Evolutionary conservation across 2,329 filamentous ascomycete genomes (phyloP), one percentile per base, ranked within the genome.

Genomic region (Colletotrichum musae): DNA sequence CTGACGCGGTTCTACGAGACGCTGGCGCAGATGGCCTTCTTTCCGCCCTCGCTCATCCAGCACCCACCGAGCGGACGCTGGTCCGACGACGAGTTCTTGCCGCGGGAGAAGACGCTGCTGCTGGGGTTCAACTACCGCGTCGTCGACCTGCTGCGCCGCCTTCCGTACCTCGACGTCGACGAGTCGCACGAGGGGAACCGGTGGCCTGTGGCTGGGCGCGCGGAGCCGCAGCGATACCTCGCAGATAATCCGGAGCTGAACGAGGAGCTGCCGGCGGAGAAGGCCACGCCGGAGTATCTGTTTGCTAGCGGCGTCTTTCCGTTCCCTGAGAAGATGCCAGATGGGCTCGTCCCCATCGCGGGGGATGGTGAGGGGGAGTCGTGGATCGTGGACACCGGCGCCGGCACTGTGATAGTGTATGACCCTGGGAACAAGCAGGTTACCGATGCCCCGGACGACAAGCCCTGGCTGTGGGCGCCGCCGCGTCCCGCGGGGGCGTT

Each of bases 121-220:
- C 51, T 54, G 36, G 51, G 60, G 39, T 63, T 63, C 51, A 63
- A 63, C 24, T 3, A 47, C 26, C 51, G 60, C 12, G 39, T 63
- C 6, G 7, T 56, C 24, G 58, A 60, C 45, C 45, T 60, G 18
- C 1, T 60, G 3, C 58, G 28, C 5, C 28, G 51, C n/a, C 41
- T 60, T 2, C 58, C 58, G 6, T 60, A 60, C 26, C 24, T 51
- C 12, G 58, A 60, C 12, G 51, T 54, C 50, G 59, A 62, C 39
- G 36, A 62, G 13, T 36, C 47, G 4, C 58, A 60, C 28, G 58
- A 60, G 39, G 58, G 51, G 18, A 60, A 60, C 26, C 43, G 24
- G 45, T 60, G 58, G 58, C 45, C 58, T 13, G 58, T 60, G 6
- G 21, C 26, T 6, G 58, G 58, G 15, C 58, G 58, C 18, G 51